Base-by-base conservation (phyloP, 495 filamentous ascomycete species). In the Astrothelium macrocarpum region DNA sequence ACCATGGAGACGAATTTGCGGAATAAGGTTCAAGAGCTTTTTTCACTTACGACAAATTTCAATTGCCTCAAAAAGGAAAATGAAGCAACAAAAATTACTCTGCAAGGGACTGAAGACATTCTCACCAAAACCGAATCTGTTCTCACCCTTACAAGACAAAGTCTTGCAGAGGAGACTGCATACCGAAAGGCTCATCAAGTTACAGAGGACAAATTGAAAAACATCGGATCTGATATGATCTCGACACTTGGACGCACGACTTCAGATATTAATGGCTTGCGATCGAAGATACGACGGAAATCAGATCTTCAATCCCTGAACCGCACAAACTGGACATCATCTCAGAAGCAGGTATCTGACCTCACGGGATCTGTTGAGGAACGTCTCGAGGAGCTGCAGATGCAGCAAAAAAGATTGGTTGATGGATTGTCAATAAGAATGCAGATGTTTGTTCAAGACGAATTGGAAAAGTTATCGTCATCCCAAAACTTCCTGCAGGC, bases 11-110 rank as follows among this genome's bases (percentile, higher is more conserved):
- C 82, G 28, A 95, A 90, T 64, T 80, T 97, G 20, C 83, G 89
- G 20, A 91, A 96, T 74, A 96, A 95, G 67, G 86, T 91, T 0
- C 90, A 97, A 68, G 90, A 98, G 71, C 80, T 97, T 9, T 91
- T 95, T 71, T 79, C 85, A 1, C 75, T 96, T 20, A 96, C 90
- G 9, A 87, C 85, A 26, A 91, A 85, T 66, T 93, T 97, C 72
- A 91, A 89, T 70, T 82, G 80, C 2, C 75, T 97, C 65, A 95
- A 90, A 73, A 89, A 91, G 60, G 90, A 97, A 56, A 86, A 91
- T 63, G 92, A 97, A 62, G 77, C 80, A 23, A 91, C 87, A 0
- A 87, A 81, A 59, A 71, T 78, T 25, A 79, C 82, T 32, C 80
- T 98, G 10, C 86, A 90, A 59, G 84, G 89, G 45, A 95, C 94